Evolutionary conservation across 805 yeast species (phyloP), one percentile per base, ranked within the genome.

Genomic region (Lipomyces anomalus): DNA sequence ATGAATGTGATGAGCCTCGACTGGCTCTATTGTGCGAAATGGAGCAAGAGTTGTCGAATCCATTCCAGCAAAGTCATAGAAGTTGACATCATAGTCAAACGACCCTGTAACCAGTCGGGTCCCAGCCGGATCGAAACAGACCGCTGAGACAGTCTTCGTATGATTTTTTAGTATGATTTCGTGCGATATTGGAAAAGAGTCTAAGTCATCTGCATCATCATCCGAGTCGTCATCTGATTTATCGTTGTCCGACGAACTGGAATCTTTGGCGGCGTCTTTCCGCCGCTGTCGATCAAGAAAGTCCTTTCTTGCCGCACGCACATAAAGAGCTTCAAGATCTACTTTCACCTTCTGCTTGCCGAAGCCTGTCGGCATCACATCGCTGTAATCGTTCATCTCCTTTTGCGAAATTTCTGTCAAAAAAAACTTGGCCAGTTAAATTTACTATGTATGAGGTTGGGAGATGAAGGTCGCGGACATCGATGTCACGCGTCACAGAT

Each of bases 181-280:
- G 42, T 70, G 73, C 0, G 70, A 54, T 2, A 63, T 55, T 5
- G 74, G 74, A n/a, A 67, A 40, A 4, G 55, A 53, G 3, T 54
- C 59, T 2, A 57, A 54, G 18, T 60, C 68, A 23, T 61, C 68
- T 5, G 54, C 60, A 6, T 52, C 61, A 28, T 55, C 61, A 24
- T 46, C 55, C 18, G 41, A 55, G n/a, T 29, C 32, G 40, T 59
- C 61, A n/a, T 41, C 21, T 17, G 48, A 55, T 20, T 44, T 35
- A 6, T 41, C 50, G 16, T 39, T 22, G 36, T 44, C 52, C 35
- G 24, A 9, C 30, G 30, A 26, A 13, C 30, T 13, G 11, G 30
- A 9, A n/a, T n/a, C 30, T 17, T 20, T 24, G 6, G 37, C 34
- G 22, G 40, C 45, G 16, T 28, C 35, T 18, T 38, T 24, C 21